Percentiles rank a stretch among this genome's conserved stretches.
phyloP scores from a whole-genome alignment of 176 grass and related monocot species.

The Paspalum notatum region DNA sequence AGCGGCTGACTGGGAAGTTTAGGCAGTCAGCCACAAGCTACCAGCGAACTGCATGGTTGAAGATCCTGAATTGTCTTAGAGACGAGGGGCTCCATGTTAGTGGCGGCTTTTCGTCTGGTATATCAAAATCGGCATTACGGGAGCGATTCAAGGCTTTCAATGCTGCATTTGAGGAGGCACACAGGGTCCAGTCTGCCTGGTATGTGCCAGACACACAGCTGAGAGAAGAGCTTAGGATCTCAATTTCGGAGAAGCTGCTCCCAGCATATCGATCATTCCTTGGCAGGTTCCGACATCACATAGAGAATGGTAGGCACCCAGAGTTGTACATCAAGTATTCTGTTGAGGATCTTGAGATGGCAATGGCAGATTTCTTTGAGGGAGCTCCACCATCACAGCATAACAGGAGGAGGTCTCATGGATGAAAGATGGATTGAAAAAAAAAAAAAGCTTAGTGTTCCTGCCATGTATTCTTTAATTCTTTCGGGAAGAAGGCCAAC shows the following conservation, averaged over 20 bases:
- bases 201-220: slow-evolving; percentile 82
- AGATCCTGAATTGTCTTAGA: slow-evolving; percentile 74
- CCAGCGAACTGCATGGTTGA: slow-evolving; percentile 81
- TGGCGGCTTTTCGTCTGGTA: slow-evolving; percentile 76
- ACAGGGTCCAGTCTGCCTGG: slow-evolving; percentile 72
- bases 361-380: slow-evolving; percentile 79
- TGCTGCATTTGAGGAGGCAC: slow-evolving; percentile 78
- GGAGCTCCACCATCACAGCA: slow-evolving; percentile 45
- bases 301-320: slow-evolving; percentile 82
- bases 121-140: slow-evolving; percentile 79
- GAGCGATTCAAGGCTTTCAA: slow-evolving; percentile 95
- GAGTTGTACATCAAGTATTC: slow-evolving; percentile 93
- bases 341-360: slow-evolving; percentile 80
- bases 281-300: slow-evolving; percentile 83
- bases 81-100: slow-evolving; percentile 88
- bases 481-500: slow-evolving; percentile 32
- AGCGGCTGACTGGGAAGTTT: slow-evolving; percentile 64
- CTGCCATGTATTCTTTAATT: slow-evolving; percentile 53
- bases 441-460: slow-evolving; percentile 24
- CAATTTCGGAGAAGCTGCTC: slow-evolving; percentile 79
- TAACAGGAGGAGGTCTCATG: slow-evolving; percentile 69
- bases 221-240: slow-evolving; percentile 91
- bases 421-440: slow-evolving; percentile 39
- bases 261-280: slow-evolving; percentile 93
- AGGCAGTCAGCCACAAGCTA: slow-evolving; percentile 65